Percentiles rank a stretch among this genome's conserved stretches.
Evolutionary conservation across 768 basidiomycete species (phyloP).

Genomic region (Naganishia randhawae): DNA sequence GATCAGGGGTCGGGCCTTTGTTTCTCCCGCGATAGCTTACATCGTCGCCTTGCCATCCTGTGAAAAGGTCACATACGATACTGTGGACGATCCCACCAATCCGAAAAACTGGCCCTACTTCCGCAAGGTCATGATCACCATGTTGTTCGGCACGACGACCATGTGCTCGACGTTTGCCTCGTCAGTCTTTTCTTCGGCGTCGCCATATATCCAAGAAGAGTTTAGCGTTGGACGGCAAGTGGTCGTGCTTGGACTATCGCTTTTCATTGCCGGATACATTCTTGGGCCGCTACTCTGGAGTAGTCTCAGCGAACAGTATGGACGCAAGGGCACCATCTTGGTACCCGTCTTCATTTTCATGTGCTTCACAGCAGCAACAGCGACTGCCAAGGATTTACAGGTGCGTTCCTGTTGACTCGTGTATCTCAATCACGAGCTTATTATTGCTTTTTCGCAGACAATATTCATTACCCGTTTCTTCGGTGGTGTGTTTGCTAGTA

Average conservation of each 20-base stretch:
- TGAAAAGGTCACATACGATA: constrained; percentile 36
- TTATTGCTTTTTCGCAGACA: constrained; percentile 27
- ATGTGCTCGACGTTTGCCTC: constrained; percentile 49
- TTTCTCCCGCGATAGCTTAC: neutral
- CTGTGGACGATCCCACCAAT: constrained; percentile 40
- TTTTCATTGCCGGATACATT: constrained; percentile 35
- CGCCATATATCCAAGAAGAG: constrained; percentile 36
- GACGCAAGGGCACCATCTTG: constrained; percentile 41
- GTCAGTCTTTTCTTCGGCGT: constrained; percentile 35
- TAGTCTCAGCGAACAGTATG: constrained; percentile 46
- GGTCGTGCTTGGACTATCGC: constrained; percentile 42
- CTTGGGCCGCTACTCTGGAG: constrained; percentile 44
- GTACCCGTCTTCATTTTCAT: constrained; percentile 46
- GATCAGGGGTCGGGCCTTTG: neutral
- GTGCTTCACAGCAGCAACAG: constrained; percentile 49
- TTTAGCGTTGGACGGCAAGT: constrained; percentile 43
- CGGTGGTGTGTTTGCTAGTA: constrained; percentile 36
- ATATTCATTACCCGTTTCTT: constrained; percentile 50
- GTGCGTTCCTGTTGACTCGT: neutral
- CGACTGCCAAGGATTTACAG: constrained; percentile 48
- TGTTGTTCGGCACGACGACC: constrained; percentile 46
- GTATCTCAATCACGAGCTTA: neutral
- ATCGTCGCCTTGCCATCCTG: neutral
- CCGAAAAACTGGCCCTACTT: constrained; percentile 44
- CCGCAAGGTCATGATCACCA: constrained; percentile 36